Evolutionary conservation across 768 basidiomycete genomes (phyloP), one percentile per base, ranked within the genome.

Genomic region (Amanita rubescens): DNA sequence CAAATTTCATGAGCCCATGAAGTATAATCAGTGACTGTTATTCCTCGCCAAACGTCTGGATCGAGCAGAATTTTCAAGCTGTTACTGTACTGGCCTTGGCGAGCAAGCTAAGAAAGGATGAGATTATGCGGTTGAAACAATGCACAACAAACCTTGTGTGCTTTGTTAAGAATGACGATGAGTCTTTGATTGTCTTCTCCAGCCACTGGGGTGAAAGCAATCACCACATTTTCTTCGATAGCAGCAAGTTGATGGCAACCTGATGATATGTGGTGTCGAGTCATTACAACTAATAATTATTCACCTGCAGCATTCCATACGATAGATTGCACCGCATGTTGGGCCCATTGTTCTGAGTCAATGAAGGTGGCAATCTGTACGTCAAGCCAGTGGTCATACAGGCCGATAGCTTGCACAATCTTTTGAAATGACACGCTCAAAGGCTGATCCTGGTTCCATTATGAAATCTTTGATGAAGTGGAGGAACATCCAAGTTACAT

Each of bases 1-100:
- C 90, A 93, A 42, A 91, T 76, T 62, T 85, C 79, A 45, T 75
- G 71, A 17, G 85, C 82, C 90, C 91, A 93, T 32, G 74, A 68
- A n/a, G 71, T 68, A 64, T 87, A 87, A 63, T 86, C 84, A 34
- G 75, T 69, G 17, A 87, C 64, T 11, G 75, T 75, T 44, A 93
- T 68, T 5, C 84, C 80, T 1, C 74, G 69, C 90, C 90, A 93
- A 14, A 84, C 78, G 27, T 76, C 70, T 1, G 86, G 82, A 53
- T 86, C 80, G 10, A 92, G 69, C 11, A 93, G 74, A 37, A 78
- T 69, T 19, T 77, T 68, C 38, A 92, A 65, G 5, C 82, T 81
- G 55, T 81, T 74, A 49, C 77, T 70, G 62, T 85, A 87, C 8
- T 74, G 65, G 14, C 90, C 90, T 66, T 84, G 81, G 52, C 88